Conservation (phyloP, 768 basidiomycete genomes). For the Cyclocybe aegerita region DNA sequence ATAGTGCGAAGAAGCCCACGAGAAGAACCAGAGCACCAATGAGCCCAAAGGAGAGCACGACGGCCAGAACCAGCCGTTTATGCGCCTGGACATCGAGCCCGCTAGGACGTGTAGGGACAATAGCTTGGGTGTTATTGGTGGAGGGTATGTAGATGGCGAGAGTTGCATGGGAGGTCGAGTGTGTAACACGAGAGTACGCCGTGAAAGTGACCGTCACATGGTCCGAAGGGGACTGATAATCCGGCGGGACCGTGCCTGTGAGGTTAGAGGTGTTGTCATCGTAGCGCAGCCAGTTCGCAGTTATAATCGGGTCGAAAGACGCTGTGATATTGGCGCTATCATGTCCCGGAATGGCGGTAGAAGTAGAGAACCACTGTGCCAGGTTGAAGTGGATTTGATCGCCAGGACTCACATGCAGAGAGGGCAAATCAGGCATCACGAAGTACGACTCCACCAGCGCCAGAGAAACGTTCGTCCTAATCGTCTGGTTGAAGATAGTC, state of each 20-base stretch:
- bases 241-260: slow-evolving; percentile 52
- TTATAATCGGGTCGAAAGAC: slow-evolving; percentile 50
- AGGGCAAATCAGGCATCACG: slow-evolving; percentile 51
- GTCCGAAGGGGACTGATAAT: slow-evolving; percentile 33
- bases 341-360: slow-evolving; percentile 27
- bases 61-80: slow-evolving; percentile 50
- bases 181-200: slow-evolving; percentile 64
- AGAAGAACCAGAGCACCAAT: slow-evolving; percentile 59
- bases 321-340: slow-evolving; percentile 52
- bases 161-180: slow-evolving; percentile 68
- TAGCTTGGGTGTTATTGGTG: slow-evolving; percentile 31
- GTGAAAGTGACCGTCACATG: slow-evolving; percentile 58
- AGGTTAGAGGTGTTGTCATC: slow-evolving; percentile 44
- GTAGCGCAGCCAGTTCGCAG: slow-evolving; percentile 53
- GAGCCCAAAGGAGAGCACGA: slow-evolving; percentile 61
- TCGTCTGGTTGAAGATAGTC: slow-evolving; percentile 65
- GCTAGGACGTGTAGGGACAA: slow-evolving; percentile 28
- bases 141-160: slow-evolving; percentile 50
- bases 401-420: slow-evolving; percentile 53
- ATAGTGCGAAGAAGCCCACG: slow-evolving; percentile 50
- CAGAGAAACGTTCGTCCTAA: slow-evolving; percentile 63
- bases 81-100: slow-evolving; percentile 44
- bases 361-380: slow-evolving; percentile 53
- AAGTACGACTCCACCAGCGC: slow-evolving; percentile 77
- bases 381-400: slow-evolving; percentile 54